Conservation (phyloP, 2,329 filamentous ascomycete genomes). For the Aspergillus sp. region DNA sequence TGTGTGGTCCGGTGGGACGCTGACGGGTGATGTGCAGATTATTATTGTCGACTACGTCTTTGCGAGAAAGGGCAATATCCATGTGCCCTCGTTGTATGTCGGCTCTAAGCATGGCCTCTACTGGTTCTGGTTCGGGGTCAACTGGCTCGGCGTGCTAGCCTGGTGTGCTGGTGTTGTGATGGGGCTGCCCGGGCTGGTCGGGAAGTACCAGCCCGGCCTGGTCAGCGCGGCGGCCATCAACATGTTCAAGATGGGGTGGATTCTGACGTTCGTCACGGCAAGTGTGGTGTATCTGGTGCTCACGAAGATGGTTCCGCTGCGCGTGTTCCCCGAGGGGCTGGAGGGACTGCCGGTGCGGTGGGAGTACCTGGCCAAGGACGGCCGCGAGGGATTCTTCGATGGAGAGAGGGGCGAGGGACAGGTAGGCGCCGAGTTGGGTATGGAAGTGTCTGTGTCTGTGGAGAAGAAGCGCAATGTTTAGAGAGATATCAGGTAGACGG, state of each 20-base stretch:
- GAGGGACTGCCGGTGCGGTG: neutral
- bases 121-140: slow-evolving; percentile 4
- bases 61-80: slow-evolving; percentile 6
- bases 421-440: neutral
- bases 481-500: neutral
- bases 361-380: slow-evolving; percentile 4
- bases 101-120: neutral
- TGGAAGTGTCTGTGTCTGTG: neutral
- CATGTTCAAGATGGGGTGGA: slow-evolving; percentile 9
- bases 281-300: slow-evolving; percentile 2
- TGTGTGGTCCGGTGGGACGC: neutral
- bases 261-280: slow-evolving; percentile 4
- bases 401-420: neutral
- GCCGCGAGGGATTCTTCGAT: slow-evolving; percentile 6
- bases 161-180: slow-evolving; percentile 2
- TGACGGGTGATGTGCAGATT: neutral
- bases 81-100: slow-evolving; percentile 4
- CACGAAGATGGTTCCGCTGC: neutral
- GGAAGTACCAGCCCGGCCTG: slow-evolving; percentile 2
- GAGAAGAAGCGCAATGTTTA: neutral
- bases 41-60: slow-evolving; percentile 4
- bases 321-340: neutral
- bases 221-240: slow-evolving; percentile 3
- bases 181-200: slow-evolving; percentile 4
- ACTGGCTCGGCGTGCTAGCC: slow-evolving; percentile 2